Percentiles rank a stretch among this genome's conserved stretches.
Evolutionary conservation across 2,329 filamentous ascomycete genomes (phyloP).

Genomic region (Acrocalymma vagum): DNA sequence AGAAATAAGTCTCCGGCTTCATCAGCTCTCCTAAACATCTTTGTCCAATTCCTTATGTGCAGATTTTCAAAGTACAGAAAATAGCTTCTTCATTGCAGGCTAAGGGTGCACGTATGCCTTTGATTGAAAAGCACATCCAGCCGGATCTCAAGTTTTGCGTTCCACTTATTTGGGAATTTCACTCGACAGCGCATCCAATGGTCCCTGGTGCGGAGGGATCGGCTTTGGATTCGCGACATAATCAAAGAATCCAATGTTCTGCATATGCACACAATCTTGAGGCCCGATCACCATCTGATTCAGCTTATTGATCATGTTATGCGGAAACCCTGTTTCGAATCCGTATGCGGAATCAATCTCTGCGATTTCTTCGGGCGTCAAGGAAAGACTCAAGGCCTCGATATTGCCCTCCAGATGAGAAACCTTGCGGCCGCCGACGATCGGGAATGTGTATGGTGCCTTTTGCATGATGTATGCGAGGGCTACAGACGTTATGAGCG

Average conservation of each 20-base stretch:
- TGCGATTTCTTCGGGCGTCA: conserved; percentile 69
- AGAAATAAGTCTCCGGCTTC: no score
- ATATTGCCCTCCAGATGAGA: conserved; percentile 76
- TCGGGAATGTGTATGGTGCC: conserved; percentile 75
- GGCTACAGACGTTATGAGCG: conserved; percentile 67
- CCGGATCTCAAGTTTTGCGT: no score
- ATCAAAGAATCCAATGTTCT: conserved; percentile 28
- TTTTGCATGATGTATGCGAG: conserved; percentile 79
- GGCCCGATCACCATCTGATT: conserved; percentile 34
- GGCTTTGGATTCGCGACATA: conserved; percentile 32
- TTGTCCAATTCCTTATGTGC: no score
- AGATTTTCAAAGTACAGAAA: no score
- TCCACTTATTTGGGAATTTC: no score
- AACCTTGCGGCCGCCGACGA: conserved; percentile 74
- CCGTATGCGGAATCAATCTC: conserved; percentile 69
- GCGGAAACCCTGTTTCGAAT: conserved; percentile 74
- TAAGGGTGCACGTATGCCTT: no score
- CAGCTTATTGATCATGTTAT: conserved; percentile 24
- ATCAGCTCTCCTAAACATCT: no score
- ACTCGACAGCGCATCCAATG: conserved; percentile 24
- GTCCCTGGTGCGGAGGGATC: conserved; percentile 34
- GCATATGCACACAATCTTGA: conserved; percentile 29
- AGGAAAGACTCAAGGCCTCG: conserved; percentile 67
- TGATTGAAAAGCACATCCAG: no score
- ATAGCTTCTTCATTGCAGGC: no score